Evolutionary conservation across 768 basidiomycete genomes (phyloP).

Genomic region (Lactarius sp.): DNA sequence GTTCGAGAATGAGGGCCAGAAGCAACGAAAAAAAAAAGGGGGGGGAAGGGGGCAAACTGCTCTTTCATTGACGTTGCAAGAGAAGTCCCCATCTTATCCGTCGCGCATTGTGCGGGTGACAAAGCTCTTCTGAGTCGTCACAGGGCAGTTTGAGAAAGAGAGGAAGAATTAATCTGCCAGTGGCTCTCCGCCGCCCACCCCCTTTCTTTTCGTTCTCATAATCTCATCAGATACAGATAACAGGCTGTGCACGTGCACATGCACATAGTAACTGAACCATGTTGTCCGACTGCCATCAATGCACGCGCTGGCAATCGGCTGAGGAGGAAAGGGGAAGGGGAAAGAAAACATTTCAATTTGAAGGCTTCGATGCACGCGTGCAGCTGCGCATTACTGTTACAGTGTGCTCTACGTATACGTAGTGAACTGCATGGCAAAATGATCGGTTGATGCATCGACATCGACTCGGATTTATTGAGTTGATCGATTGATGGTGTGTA

Average conservation of each 20-base stretch:
- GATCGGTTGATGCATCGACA: too few relatives aligned
- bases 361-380: neutral
- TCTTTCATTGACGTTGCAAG: too few relatives aligned
- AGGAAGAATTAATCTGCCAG: too few relatives aligned
- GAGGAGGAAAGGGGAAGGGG: neutral
- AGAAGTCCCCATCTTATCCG: too few relatives aligned
- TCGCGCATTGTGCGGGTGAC: too few relatives aligned
- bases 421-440: neutral
- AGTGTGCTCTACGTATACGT: neutral
- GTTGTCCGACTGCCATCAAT: neutral
- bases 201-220: neutral
- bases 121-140: too few relatives aligned
- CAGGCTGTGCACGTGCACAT: neutral
- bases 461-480: neutral
- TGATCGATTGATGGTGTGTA: neutral
- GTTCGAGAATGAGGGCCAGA: too few relatives aligned
- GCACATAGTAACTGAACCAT: neutral
- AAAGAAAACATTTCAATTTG: neutral
- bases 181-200: too few relatives aligned
- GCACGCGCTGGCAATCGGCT: neutral
- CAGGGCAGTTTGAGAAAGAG: too few relatives aligned
- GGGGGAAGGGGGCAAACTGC: too few relatives aligned
- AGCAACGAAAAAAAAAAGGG: too few relatives aligned
- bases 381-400: neutral
- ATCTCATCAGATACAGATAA: neutral